Conservation (phyloP, 768 basidiomycete genomes). For the Pleurotus djamor region DNA sequence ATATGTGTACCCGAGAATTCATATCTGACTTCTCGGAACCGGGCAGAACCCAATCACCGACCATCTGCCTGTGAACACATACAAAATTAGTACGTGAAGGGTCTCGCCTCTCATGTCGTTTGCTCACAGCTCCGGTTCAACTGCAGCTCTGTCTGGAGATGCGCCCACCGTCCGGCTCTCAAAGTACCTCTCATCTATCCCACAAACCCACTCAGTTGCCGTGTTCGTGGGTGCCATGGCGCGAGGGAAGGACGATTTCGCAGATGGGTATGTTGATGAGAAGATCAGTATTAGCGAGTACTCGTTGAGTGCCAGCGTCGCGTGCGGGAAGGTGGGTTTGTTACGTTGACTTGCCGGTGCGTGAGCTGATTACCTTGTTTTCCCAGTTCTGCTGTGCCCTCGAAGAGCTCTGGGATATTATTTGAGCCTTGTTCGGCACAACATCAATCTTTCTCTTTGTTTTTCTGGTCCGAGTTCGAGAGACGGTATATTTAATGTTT, state of each 20-base stretch:
- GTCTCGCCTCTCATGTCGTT: constrained; percentile 1
- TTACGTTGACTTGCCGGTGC: background rate
- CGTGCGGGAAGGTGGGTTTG: constrained; percentile 88
- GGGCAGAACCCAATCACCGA: constrained; percentile 88
- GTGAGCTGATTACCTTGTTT: background rate
- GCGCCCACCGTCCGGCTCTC: constrained; percentile 80
- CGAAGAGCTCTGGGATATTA: constrained; percentile 94
- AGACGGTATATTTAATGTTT: background rate
- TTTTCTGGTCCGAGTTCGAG: background rate
- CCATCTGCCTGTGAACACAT: constrained; percentile 92
- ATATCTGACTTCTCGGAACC: constrained; percentile 23
- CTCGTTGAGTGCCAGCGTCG: constrained; percentile 88
- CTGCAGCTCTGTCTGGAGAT: constrained; percentile 52
- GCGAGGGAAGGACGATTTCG: constrained; percentile 93
- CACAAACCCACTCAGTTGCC: constrained; percentile 85
- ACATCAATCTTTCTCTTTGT: constrained; percentile 8
- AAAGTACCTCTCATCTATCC: constrained; percentile 80
- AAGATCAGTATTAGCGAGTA: constrained; percentile 98
- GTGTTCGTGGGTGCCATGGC: constrained; percentile 99
- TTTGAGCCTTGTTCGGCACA: constrained; percentile 36
- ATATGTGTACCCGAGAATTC: constrained; percentile 96
- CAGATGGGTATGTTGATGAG: constrained; percentile 91
- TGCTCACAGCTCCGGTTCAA: background rate
- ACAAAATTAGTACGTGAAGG: constrained; percentile 81
- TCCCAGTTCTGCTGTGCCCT: constrained; percentile 83